Conservation (phyloP, 148 eudicot genomes). For the Rhododendron griersonianum region DNA sequence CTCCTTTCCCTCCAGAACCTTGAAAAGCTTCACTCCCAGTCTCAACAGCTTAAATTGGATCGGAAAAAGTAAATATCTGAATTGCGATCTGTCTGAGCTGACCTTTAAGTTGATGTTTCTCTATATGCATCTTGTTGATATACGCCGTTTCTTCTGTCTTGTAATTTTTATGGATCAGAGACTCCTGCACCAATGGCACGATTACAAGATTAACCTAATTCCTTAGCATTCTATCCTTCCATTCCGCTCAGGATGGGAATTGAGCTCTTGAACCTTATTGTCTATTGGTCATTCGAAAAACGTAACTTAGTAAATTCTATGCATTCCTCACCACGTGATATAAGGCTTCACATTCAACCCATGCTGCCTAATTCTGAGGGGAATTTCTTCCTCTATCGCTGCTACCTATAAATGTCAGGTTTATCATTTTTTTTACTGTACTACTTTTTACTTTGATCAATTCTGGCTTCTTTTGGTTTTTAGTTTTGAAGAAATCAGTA, state of each 20-base stretch:
- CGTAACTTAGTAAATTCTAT: neutral
- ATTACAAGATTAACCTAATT: neutral
- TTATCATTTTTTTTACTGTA: too few species aligned
- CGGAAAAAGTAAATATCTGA: neutral
- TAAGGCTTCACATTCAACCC: neutral
- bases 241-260: neutral
- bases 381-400: neutral
- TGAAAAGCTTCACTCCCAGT: neutral
- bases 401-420: neutral
- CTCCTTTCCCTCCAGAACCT: neutral
- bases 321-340: neutral
- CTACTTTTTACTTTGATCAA: neutral
- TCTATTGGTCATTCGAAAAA: neutral
- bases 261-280: neutral
- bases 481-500: neutral
- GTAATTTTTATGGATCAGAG: neutral
- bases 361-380: neutral
- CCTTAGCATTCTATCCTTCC: neutral
- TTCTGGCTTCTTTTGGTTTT: neutral
- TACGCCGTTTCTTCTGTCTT: neutral
- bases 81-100: neutral
- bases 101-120: neutral
- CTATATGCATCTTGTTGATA: neutral
- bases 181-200: neutral
- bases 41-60: neutral